Evolutionary conservation across 1,139 yeast genomes (phyloP), one percentile per base, ranked within the genome.

Genomic region (Sugiyamaella neomexicana): DNA sequence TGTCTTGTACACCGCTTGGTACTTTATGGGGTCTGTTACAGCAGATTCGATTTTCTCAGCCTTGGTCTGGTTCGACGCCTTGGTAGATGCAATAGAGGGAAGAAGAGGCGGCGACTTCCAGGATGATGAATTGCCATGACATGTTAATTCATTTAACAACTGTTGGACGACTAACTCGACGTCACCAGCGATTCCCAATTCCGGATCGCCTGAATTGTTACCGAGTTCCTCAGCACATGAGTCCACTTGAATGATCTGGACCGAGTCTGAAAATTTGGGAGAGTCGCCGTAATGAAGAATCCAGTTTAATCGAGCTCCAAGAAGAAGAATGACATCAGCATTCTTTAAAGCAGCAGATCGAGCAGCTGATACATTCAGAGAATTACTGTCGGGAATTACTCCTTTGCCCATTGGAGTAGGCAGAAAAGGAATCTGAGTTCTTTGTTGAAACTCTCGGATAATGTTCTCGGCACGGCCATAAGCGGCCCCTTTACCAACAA

Each of bases 351-450:
- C 86, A 13, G 74, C 71, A 0, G 86, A 80, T 54, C 89, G 72
- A 2, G 85, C 85, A 1, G 86, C 80, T 0, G 85, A 77, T 13
- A 80, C 75, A 60, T 83, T 83, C 42, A 74, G 63, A 0, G 63
- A 65, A 46, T 72, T 70, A 3, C 68, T 62, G 61, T 83, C 89
- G 0, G 80, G 73, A 0, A 83, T 68, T 0, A 83, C 80, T n/a
- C 89, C 89, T 65, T 83, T 83, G 0, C 86, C 89, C 89, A 83
- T 83, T 1, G 89, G 88, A 0, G 89, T 83, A 10, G 89, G 86
- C 50, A 83, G 63, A 60, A 83, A 83, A 1, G 85, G 80, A 1
- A 82, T 54, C 12, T 71, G 63, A 46, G 80, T 77, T 1, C 53
- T 39, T 5, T 65, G 54, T 17, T 82, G 73, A 49, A 83, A 72